Conservation (phyloP, 2,329 filamentous ascomycete species). For the Teratosphaeria epicoccoides region DNA sequence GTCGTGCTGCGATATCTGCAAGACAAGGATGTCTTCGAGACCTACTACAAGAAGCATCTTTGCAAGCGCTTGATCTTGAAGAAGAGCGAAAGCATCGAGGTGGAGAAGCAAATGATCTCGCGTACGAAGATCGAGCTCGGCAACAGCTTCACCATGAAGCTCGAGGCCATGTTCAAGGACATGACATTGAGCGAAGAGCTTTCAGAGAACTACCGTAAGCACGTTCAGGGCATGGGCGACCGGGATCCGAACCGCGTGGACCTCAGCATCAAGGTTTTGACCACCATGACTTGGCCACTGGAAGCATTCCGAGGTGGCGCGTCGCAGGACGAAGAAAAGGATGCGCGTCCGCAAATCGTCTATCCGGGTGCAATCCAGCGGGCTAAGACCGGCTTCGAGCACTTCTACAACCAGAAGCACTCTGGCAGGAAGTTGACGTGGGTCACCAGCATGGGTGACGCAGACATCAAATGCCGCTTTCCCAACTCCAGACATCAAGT, state of each 20-base stretch:
- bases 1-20: conserved; percentile 75
- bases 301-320: conserved; percentile 62
- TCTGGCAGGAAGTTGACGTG: conserved; percentile 83
- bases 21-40: conserved; percentile 90
- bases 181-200: conserved; percentile 81
- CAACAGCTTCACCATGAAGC: conserved; percentile 82
- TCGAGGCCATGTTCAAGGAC: conserved; percentile 97
- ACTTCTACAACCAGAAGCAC: conserved; percentile 78
- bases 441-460: conserved; percentile 65
- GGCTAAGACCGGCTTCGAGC: conserved; percentile 74
- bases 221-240: conserved; percentile 51
- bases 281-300: conserved; percentile 88
- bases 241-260: conserved; percentile 57
- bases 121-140: conserved; percentile 96
- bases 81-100: conserved; percentile 81
- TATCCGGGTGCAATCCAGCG: conserved; percentile 65
- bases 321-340: conserved; percentile 35
- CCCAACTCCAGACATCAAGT: conserved; percentile 61
- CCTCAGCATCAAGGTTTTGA: conserved; percentile 73
- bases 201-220: conserved; percentile 62
- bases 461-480: conserved; percentile 74
- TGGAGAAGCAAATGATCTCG: conserved; percentile 89
- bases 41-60: conserved; percentile 96
- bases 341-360: conserved; percentile 43
- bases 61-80: conserved; percentile 77